phyloP scores from a whole-genome alignment of 164 flowering plant genomes.

The Kalanchoe fedtschenkoi region DNA sequence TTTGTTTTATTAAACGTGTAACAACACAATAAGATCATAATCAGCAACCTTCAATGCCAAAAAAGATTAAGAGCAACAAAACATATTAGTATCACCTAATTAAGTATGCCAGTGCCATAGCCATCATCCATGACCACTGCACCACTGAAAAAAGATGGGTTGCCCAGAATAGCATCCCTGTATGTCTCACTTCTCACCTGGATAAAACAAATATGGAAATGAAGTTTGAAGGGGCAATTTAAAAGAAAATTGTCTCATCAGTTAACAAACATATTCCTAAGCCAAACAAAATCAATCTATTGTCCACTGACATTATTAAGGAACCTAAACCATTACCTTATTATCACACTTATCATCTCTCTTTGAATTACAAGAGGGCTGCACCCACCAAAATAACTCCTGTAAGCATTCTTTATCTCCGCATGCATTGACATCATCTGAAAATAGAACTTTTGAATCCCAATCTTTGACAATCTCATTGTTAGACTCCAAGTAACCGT shows the following conservation, averaged over 20 bases:
- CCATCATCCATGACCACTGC: slow-evolving; percentile 93
- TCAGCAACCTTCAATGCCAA: neutral
- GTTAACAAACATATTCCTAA: too few relatives aligned
- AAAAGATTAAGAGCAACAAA: neutral
- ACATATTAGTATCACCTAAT: slow-evolving; percentile 31
- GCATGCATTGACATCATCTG: neutral
- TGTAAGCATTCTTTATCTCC: slow-evolving; percentile 16
- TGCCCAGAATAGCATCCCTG: slow-evolving; percentile 57
- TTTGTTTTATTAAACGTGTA: neutral
- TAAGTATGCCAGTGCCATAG: slow-evolving; percentile 91
- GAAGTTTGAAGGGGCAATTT: neutral
- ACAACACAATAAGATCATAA: neutral
- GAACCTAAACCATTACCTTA: slow-evolving; percentile 38
- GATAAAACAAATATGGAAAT: slow-evolving; percentile 17
- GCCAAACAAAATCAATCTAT: neutral
- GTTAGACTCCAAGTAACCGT: neutral
- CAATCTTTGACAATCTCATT: neutral
- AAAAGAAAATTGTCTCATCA: neutral
- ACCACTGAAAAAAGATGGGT: slow-evolving; percentile 68
- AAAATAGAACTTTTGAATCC: neutral
- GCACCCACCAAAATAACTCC: slow-evolving; percentile 73
- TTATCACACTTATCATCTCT: slow-evolving; percentile 96
- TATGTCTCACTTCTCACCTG: slow-evolving; percentile 93
- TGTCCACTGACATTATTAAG: neutral
- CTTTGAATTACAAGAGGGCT: slow-evolving; percentile 83